Base-by-base conservation (phyloP, 345 rosid species). In the Brassica incana region DNA sequence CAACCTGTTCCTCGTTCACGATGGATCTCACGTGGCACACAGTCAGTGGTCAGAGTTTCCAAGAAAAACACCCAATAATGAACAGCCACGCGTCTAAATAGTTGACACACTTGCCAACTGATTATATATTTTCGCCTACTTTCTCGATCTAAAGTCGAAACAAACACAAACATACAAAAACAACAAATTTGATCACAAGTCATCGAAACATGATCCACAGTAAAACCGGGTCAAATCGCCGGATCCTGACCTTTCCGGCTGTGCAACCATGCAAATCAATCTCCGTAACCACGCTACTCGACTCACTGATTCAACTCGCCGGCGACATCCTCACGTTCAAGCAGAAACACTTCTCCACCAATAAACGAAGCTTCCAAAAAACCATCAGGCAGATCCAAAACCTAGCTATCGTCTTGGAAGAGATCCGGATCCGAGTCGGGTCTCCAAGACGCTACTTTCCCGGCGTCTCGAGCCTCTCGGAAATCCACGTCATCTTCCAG, bases 401-500 rank as follows among this genome's bases (percentile, higher is more conserved):
- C 65, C 84, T 94, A 6, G 82, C 78, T 29, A 69, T 87, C 14
- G 77, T 94, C 77, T 87, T 94, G 40, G 88, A 94, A 74, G 97
- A 89, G 25, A 73, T 89, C 35, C 86, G 69, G 10, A 87, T 86
- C 35, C 85, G 82, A 0, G 58, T 88, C 30, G 71, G 25, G 5
- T 84, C 83, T 35, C 78, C 74, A 0, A 61, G 72, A 40, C 32
- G 68, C 52, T 33, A 14, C 70, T 79, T 86, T 0, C 60, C 87
- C 87, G 0, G 86, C 3, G 85, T 89, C 8, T 88, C 81, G 74
- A 77, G 71, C 65, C 86, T 94, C 77, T 85, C 85, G 1, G 94
- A 94, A 85, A 88, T 92, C 62, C 97, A 94, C 77, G 66, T 87
- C 18, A 70, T 88, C 5, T 87, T 88, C 78, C 98, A 94, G 72